A percentile compares a stretch with the other conserved stretches of the same genome.
phyloP scores from a whole-genome alignment of 768 basidiomycete genomes.

The Tricholoma flavovirens region DNA sequence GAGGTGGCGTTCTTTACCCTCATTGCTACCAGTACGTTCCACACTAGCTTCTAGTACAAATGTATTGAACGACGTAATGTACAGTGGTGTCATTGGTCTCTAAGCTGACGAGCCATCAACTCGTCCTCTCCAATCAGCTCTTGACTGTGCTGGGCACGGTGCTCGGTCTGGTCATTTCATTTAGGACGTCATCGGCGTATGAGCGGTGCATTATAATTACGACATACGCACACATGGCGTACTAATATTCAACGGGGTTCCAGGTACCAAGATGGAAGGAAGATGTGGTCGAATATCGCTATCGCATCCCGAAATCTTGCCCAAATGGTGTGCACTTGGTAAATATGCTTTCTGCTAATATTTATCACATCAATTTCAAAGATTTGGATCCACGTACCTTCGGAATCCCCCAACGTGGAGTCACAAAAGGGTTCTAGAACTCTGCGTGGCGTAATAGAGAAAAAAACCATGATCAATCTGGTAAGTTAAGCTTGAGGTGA shows the following conservation, averaged over 20 bases:
- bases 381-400: slow-evolving; percentile 55
- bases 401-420: slow-evolving; percentile 32
- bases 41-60: neutral
- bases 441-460: slow-evolving; percentile 57
- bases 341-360: neutral
- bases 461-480: slow-evolving; percentile 69
- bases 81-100: slow-evolving; percentile 57
- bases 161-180: slow-evolving; percentile 65
- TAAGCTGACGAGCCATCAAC: slow-evolving; percentile 37
- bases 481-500: slow-evolving; percentile 26
- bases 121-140: slow-evolving; percentile 49
- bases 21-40: slow-evolving; percentile 46
- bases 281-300: slow-evolving; percentile 62
- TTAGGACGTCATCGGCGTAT: slow-evolving; percentile 68
- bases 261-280: slow-evolving; percentile 65
- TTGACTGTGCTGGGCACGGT: slow-evolving; percentile 72
- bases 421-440: slow-evolving; percentile 23
- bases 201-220: slow-evolving; percentile 40
- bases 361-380: slow-evolving; percentile 11
- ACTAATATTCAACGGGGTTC: neutral
- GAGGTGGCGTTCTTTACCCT: slow-evolving; percentile 56
- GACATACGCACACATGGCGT: neutral
- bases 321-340: slow-evolving; percentile 38
- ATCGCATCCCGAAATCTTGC: slow-evolving; percentile 54
- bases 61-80: neutral